Percentiles rank a stretch among this genome's conserved stretches.
phyloP scores from a whole-genome alignment of 1,284 basidiomycete species.

The Moniliella sp. region DNA sequence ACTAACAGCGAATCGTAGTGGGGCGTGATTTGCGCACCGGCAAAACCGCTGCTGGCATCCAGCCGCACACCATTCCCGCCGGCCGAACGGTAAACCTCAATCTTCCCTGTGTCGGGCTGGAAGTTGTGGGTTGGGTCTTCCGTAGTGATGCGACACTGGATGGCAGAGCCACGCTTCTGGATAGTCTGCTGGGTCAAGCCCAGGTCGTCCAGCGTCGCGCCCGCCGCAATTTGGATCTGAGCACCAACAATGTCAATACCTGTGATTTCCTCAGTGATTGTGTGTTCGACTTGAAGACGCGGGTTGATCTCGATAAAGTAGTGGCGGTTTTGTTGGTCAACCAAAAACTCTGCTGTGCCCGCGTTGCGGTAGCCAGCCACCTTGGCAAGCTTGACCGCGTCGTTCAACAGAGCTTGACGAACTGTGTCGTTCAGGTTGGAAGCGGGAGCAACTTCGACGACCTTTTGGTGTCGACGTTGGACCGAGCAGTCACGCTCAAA shows the following conservation, averaged over 20 bases:
- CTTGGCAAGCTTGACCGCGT: constrained; percentile 78
- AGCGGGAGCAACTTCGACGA: constrained; percentile 93
- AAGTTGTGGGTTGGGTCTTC: constrained; percentile 75
- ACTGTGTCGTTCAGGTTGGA: constrained; percentile 75
- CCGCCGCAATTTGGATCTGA: constrained; percentile 95
- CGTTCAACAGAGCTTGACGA: constrained; percentile 60
- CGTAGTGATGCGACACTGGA: constrained; percentile 97
- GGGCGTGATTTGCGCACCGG: constrained; percentile 95
- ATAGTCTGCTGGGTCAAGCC: constrained; percentile 92
- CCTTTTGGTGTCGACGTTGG: constrained; percentile 90
- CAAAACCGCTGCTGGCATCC: constrained; percentile 90
- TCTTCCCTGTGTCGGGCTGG: constrained; percentile 96
- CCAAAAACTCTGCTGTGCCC: constrained; percentile 74
- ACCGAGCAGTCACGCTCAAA: constrained; percentile 98
- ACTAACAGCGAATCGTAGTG: constrained; percentile 96
- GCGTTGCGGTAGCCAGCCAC: constrained; percentile 85
- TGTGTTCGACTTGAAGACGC: constrained; percentile 36
- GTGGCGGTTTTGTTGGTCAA: constrained; percentile 80
- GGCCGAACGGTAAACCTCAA: constrained; percentile 93
- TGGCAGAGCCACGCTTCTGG: constrained; percentile 84
- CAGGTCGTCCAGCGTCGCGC: constrained; percentile 79
- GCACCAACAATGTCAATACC: constrained; percentile 97
- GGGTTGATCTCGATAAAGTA: constrained; percentile 79
- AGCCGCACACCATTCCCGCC: constrained; percentile 96
- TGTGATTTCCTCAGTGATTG: constrained; percentile 75